Evolutionary conservation across 2,329 filamentous ascomycete species (phyloP), one percentile per base, ranked within the genome.

Genomic region (Trichoderma hamatum): DNA sequence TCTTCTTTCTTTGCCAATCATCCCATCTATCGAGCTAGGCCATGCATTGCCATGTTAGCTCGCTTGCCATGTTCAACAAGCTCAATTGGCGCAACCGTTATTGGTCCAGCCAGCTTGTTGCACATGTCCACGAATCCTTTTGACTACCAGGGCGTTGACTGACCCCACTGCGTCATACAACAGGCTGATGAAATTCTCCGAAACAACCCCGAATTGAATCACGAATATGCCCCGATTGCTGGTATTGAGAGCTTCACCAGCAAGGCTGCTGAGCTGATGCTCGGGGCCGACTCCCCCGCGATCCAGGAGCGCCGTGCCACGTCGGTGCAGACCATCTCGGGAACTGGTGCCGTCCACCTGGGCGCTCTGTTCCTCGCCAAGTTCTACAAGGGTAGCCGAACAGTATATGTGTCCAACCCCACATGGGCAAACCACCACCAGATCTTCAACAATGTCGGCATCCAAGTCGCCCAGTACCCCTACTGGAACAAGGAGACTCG

Each of bases 361-460:
- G 96, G 96, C 73, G 94, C 90, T 72, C 90, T 97, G 74, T 99
- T 99, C 89, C 90, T 99, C 70, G 85, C 92, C 80, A 94, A 91
- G 80, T 99, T 98, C 88, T 97, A 93, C 86, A 84, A 85, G 77
- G 86, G 87, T 78, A 88, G 86, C 82, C 90, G 88, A 74, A 88
- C 90, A 70, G 88, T 96, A 82, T 97, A 97, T 86, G 86, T 98
- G 80, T 97, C 94, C 76, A 92, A 92, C 80, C 96, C 96, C 65
- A 99, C 96, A 71, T 99, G 96, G 96, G 94, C 92, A 74, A 99
- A 99, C 84, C 96, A 99, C 89, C 90, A 96, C 84, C 96, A 98
- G 82, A 97, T 99, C 85, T 97, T 99, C 84, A 88, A 85, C 81
- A 98, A 98, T 78, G 94, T 97, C 77, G 86, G 88, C 75, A 85